Evolutionary conservation across 2,329 filamentous ascomycete species (phyloP), one percentile per base, ranked within the genome.

Genomic region (Cercospora sp.): DNA sequence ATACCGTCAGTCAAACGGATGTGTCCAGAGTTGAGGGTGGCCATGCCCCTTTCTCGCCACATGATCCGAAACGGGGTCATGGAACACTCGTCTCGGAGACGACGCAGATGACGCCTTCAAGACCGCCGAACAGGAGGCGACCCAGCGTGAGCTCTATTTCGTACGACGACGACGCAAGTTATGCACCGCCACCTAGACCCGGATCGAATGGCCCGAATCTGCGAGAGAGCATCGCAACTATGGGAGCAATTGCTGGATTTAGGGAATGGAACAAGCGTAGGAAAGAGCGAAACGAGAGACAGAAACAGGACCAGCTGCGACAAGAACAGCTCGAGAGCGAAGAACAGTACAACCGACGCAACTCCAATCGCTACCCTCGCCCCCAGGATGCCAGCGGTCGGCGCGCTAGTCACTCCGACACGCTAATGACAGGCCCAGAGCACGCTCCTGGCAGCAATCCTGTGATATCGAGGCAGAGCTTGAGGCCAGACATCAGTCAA

Each of bases 271-370:
- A 80, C 66, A 78, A 76, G 83, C 87, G 72, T 78, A 83, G 77
- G 81, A 85, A 76, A 84, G 90, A 77, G 81, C 87, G 72, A 77
- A 88, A 78, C 65, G 86, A 89, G 65, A 83, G 89, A 71, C 85
- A 88, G 63, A 86, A 88, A 24, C 86, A 91, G 5, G 86, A 85
- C 61, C 82, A 82, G 55, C 78, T 85, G 66, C 82, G 82, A 63
- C 81, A 80, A 69, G 83, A 83, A 69, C 80, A 83, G 12, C 78
- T 82, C n/a, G 76, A 81, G 24, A 80, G 81, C n/a, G 78, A 79
- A 30, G 75, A 77, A 45, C 72, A 77, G n/a, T 79, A 75, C 70
- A 78, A 78, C 57, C 75, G 76, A 12, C 75, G 76, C 18, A 75
- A 74, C 37, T 75, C 74, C 1, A 66, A 69, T 53, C 72, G 73